Conservation (phyloP, 176 grass and related monocot species). For the Oryza rufipogon region DNA sequence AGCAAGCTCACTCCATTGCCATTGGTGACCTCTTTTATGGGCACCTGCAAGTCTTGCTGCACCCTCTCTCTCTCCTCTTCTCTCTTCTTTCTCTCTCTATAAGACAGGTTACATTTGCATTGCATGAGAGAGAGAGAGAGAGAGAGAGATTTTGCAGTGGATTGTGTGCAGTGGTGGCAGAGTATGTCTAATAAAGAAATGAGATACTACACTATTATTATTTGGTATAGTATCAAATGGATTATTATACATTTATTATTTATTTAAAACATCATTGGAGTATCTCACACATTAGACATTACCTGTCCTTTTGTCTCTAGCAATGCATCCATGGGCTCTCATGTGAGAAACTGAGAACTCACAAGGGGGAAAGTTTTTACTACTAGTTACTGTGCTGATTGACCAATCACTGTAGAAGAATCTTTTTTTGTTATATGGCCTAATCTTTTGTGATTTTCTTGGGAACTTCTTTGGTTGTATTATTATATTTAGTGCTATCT, state of each 20-base stretch:
- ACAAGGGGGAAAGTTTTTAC: background rate
- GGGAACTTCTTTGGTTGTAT: background rate
- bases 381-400: background rate
- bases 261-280: background rate
- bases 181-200: background rate
- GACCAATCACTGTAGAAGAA: background rate
- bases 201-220: background rate
- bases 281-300: background rate
- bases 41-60: background rate
- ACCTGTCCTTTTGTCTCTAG: constrained; percentile 2
- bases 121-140: background rate
- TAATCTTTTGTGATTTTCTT: background rate
- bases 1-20: background rate
- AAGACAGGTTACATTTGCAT: background rate
- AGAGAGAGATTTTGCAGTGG: background rate
- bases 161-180: background rate
- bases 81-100: background rate
- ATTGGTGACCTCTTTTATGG: constrained; percentile 9
- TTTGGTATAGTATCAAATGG: background rate
- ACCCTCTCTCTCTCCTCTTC: background rate
- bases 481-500: background rate
- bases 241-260: background rate
- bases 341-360: background rate
- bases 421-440: background rate
- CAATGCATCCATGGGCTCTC: background rate